phyloP scores from a whole-genome alignment of 108 stramenopile species.

The Nannochloropsis oceanica region DNA sequence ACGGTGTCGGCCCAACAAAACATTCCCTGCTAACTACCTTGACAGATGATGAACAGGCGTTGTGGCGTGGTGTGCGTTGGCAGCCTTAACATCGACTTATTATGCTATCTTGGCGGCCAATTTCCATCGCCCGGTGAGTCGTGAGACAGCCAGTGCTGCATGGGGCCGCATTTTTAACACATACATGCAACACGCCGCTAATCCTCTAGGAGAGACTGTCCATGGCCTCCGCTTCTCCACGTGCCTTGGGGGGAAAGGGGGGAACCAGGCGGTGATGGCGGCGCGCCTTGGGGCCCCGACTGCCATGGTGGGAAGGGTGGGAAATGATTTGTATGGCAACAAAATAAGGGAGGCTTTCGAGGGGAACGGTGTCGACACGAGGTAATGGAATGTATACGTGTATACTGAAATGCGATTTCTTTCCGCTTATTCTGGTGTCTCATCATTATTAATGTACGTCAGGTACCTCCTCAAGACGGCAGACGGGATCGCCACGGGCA shows the following conservation, averaged over 20 bases:
- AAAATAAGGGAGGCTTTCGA: not conserved
- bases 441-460: not conserved
- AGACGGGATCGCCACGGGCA: not conserved
- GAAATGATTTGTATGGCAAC: constrained; percentile 43
- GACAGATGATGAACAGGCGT: too few species aligned
- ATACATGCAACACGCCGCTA: too few species aligned
- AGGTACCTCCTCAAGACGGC: not conserved
- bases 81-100: not conserved
- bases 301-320: constrained; percentile 61
- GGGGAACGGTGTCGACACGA: not conserved
- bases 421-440: not conserved
- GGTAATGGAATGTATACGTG: not conserved
- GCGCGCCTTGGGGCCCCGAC: constrained; percentile 47
- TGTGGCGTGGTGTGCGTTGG: not conserved
- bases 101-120: not conserved
- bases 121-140: not conserved
- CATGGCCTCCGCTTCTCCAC: constrained; percentile 54
- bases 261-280: constrained; percentile 75
- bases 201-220: constrained; percentile 53
- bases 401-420: not conserved
- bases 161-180: too few species aligned
- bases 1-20: too few species aligned
- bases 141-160: not conserved
- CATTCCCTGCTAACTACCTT: too few species aligned
- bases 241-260: constrained; percentile 70